Conservation (phyloP, 2,329 filamentous ascomycete genomes). For the Ceratocystis diversiconidia region DNA sequence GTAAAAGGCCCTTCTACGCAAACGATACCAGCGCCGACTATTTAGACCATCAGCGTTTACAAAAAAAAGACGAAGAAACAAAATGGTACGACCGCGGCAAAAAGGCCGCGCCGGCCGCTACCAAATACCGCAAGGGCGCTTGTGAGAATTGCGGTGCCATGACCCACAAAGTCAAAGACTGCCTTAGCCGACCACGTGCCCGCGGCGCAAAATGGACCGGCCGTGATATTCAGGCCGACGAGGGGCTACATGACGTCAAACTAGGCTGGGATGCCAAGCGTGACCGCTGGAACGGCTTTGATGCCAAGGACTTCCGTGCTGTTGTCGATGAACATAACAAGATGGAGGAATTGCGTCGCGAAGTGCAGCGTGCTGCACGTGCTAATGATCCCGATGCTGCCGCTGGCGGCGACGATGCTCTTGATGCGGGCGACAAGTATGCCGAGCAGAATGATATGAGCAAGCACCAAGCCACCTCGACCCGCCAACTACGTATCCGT, state of each 20-base stretch:
- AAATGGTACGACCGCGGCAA: constrained; percentile 80
- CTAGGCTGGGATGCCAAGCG: constrained; percentile 95
- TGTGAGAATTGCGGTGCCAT: constrained; percentile 98
- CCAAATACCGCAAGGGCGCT: constrained; percentile 93
- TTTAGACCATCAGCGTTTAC: constrained; percentile 86
- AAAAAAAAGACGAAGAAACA: constrained; percentile 41
- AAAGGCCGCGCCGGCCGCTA: constrained; percentile 72
- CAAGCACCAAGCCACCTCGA: constrained; percentile 78
- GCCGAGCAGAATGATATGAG: constrained; percentile 96
- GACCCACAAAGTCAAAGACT: constrained; percentile 92
- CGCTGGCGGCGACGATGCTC: constrained; percentile 24
- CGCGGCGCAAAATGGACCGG: constrained; percentile 86
- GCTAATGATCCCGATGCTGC: constrained; percentile 37
- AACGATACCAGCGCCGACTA: constrained; percentile 73
- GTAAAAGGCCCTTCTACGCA: constrained; percentile 93
- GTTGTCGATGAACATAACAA: constrained; percentile 86
- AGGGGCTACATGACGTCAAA: constrained; percentile 69
- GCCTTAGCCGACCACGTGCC: constrained; percentile 74
- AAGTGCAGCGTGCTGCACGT: constrained; percentile 36
- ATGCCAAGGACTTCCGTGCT: constrained; percentile 66
- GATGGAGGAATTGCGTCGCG: constrained; percentile 59
- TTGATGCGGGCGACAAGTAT: constrained; percentile 56
- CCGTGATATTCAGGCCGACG: constrained; percentile 84
- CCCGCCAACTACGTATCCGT: constrained; percentile 75
- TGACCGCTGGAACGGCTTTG: constrained; percentile 97